Evolutionary conservation across 257 asterid genomes (phyloP), one percentile per base, ranked within the genome.

Genomic region (Salvia hispanica): DNA sequence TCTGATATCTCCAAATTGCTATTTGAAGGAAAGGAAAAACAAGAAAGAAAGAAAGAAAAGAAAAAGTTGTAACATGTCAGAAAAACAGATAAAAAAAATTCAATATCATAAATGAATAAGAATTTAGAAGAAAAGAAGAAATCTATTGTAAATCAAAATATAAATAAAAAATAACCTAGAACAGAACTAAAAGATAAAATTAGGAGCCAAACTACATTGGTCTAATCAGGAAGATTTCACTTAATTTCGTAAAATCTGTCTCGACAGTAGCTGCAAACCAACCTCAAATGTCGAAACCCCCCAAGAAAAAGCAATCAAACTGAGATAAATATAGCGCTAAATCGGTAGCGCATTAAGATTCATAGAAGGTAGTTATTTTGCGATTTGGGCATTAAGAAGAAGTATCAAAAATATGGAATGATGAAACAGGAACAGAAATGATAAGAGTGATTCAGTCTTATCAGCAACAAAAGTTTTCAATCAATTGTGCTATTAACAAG

Each of bases 1-100:
- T 83, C 98, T 85, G 88, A 93, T 86, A 75, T 88, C 95, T 64
- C 98, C 98, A 77, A 82, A 90, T 88, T 90, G 98, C 98, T 93
- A 74, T 69, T 69, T 21, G 42, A 47, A 75, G 53, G 65, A 64
- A 28, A 12, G 43, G 45, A 25, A 25, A 25, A 25, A 25, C 31
- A 25, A 25, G 31, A 25, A 25, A 25, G 31, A 25, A 25, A 25
- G 31, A 25, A 25, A 13, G 28, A 7, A 43, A n/a, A 47, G 45
- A 18, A 62, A 25, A 25, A 2, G 33, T 18, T 12, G 36, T 11
- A 6, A 58, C n/a, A 40, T 21, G 53, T 78, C 61, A 55, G 74
- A 71, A 53, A 39, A 66, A 62, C 36, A 21, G 4, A 51, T 21
- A 64, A 5, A 67, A 1, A 18, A 6, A 48, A 36, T 31, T 33